phyloP scores from a whole-genome alignment of 345 rosid species.

The Camelina laxa region DNA sequence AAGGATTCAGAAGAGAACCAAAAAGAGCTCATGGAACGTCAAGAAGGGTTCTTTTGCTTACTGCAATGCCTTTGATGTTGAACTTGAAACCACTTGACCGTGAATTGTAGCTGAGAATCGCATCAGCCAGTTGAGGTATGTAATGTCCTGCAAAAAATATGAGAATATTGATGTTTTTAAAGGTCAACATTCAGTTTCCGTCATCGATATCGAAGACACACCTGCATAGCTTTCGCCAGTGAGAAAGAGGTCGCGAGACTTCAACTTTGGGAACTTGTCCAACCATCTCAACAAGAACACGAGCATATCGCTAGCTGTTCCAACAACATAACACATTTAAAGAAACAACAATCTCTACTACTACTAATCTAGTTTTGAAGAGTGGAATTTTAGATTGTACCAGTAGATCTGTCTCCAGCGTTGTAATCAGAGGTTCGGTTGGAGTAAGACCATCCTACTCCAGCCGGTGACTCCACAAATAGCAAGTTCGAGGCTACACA shows the following conservation, averaged over 20 bases:
- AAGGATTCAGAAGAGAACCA: background rate
- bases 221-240: constrained; percentile 99
- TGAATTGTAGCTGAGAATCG: constrained; percentile 63
- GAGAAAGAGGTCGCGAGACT: constrained; percentile 68
- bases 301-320: constrained; percentile 71
- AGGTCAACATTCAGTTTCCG: background rate
- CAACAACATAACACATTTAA: constrained; percentile 11
- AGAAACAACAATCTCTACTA: background rate
- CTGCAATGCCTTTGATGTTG: constrained; percentile 91
- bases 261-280: constrained; percentile 74
- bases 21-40: background rate
- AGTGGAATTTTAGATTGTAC: constrained; percentile 36
- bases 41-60: constrained; percentile 49
- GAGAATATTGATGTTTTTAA: background rate
- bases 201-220: constrained; percentile 33
- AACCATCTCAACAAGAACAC: constrained; percentile 75
- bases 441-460: constrained; percentile 97
- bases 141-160: constrained; percentile 65
- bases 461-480: constrained; percentile 92
- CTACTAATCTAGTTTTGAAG: background rate
- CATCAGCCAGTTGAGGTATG: constrained; percentile 80
- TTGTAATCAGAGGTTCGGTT: constrained; percentile 70
- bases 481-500: constrained; percentile 77
- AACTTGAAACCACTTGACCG: constrained; percentile 67
- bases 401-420: constrained; percentile 68